Evolutionary conservation across 208 protist species (phyloP).

Genomic region (Leptomonas pyrrhocoris): DNA sequence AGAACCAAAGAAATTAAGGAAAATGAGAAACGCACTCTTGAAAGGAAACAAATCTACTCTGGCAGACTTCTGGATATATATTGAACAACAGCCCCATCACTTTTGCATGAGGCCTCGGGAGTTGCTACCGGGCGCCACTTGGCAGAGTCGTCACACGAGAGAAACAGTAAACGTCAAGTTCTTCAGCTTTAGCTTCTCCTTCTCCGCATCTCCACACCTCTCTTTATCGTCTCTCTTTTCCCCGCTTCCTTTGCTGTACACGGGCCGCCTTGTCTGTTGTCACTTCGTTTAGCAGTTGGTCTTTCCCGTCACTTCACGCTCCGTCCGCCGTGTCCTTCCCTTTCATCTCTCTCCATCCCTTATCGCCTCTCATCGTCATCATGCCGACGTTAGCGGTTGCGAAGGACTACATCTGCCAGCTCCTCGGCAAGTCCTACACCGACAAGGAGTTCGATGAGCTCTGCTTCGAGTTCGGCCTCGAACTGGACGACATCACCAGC

Average conservation of each 20-base stretch:
- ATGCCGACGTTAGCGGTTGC: constrained; percentile 91
- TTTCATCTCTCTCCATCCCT: constrained; percentile 8
- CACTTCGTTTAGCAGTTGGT: constrained; percentile 10
- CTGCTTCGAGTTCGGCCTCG: constrained; percentile 98
- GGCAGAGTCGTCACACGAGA: no score
- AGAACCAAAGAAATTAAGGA: no score
- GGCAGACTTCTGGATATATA: no score
- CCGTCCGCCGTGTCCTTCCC: not conserved
- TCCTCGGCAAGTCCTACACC: constrained; percentile 87
- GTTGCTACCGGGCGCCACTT: no score
- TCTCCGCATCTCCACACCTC: no score
- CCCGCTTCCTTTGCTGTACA: not conserved
- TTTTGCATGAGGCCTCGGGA: no score
- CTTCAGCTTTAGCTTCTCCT: no score
- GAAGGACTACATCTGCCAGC: constrained; percentile 71
- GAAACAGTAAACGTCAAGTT: no score
- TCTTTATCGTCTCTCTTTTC: constrained; percentile 1
- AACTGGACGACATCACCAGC: constrained; percentile 98
- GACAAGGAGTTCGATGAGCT: constrained; percentile 96
- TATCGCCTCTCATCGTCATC: not conserved
- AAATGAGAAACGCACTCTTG: no score
- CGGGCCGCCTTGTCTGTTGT: not conserved
- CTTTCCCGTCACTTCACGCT: not conserved
- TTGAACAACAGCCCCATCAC: no score
- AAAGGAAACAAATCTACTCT: no score